These are phyloP conservation scores for Scheffersomyces lignosus DNA, from an alignment of 805 yeast genomes.

Conservation along the genomic window DNA sequence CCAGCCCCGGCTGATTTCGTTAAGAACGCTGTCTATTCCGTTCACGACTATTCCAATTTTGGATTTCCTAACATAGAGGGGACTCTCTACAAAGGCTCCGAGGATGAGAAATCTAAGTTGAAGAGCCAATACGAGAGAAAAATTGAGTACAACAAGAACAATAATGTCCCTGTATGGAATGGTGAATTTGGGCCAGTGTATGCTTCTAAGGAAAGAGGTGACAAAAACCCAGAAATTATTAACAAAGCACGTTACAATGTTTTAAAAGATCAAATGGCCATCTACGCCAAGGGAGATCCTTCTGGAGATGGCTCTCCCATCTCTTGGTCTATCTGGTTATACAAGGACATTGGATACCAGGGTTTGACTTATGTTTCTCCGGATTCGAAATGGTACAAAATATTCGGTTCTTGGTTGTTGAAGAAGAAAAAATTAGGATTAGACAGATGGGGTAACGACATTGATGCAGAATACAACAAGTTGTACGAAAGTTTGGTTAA, in stretches of 20 bases:
- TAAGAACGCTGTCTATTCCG: constrained; percentile 50
- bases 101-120: constrained; percentile 35
- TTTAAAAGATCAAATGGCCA: constrained; percentile 45
- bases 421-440: constrained; percentile 47
- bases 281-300: constrained; percentile 48
- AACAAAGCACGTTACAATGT: constrained; percentile 43
- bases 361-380: constrained; percentile 50
- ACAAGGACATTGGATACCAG: constrained; percentile 54
- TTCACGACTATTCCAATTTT: constrained; percentile 48
- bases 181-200: constrained; percentile 57
- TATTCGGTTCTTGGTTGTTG: constrained; percentile 42
- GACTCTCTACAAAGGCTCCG: constrained; percentile 33
- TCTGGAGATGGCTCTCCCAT: constrained; percentile 47
- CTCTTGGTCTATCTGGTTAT: constrained; percentile 54
- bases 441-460: constrained; percentile 52
- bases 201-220: constrained; percentile 44
- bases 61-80: constrained; percentile 45
- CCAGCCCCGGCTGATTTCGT: constrained; percentile 28
- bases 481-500: constrained; percentile 35
- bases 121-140: constrained; percentile 42
- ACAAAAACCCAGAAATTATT: constrained; percentile 33
- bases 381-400: constrained; percentile 40
- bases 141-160: constrained; percentile 39
- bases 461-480: constrained; percentile 37
- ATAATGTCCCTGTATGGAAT: constrained; percentile 52